These are phyloP conservation scores for Uronychia binucleata DNA, from an alignment of 73 alveolate genomes.

Conservation along the genomic window DNA sequence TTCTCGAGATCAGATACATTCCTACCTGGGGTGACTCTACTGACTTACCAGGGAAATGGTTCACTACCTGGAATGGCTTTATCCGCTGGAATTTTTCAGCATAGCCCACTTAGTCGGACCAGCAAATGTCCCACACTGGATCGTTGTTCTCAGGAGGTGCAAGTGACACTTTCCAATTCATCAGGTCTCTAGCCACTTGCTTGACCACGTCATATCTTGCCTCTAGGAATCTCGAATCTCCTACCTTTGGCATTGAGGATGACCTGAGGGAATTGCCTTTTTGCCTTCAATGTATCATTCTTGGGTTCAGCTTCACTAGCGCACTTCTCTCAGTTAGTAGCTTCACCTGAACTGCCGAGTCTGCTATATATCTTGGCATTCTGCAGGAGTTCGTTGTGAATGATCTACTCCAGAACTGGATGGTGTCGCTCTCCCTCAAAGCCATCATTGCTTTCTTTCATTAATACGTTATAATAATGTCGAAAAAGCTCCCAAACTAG, in stretches of 20 bases:
- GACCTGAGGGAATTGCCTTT: background rate
- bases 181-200: constrained; percentile 30
- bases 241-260: background rate
- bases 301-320: no score
- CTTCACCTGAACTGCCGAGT: no score
- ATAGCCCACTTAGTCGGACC: constrained; percentile 52
- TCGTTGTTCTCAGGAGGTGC: constrained; percentile 40
- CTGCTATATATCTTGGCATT: no score
- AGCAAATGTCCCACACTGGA: constrained; percentile 61
- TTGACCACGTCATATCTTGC: constrained; percentile 55
- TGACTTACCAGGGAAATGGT: constrained; percentile 87
- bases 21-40: constrained; percentile 64
- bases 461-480: no score
- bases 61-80: constrained; percentile 73
- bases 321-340: no score
- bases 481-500: no score
- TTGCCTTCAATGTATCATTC: no score
- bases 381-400: background rate
- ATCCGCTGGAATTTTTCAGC: constrained; percentile 60
- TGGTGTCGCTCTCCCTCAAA: no score
- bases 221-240: constrained; percentile 4
- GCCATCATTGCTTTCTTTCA: no score
- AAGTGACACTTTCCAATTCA: constrained; percentile 44
- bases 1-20: constrained; percentile 80
- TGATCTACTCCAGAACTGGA: background rate